Base-by-base conservation (phyloP, 2,329 filamentous ascomycete species). In the Plectosphaerella plurivora region DNA sequence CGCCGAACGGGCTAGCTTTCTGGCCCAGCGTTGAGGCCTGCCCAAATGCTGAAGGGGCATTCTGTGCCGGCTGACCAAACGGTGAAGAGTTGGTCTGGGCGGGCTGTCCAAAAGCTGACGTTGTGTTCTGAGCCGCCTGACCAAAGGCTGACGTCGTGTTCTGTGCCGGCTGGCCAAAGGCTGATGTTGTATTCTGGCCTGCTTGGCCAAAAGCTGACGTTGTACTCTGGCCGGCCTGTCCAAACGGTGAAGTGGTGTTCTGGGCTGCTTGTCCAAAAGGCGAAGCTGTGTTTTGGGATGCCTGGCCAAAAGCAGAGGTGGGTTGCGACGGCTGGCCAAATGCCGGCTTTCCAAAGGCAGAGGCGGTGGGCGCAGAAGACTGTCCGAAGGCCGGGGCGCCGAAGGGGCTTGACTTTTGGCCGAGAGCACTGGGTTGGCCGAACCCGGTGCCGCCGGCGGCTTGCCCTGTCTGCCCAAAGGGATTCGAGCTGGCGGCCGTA, bases 381-480 rank as follows among this genome's bases (percentile, higher is more conserved):
- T 73, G 68, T 5, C 72, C 71, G 52, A 78, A 77, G 0, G 70
- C 59, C 1, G 67, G 62, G 44, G 63, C 47, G 6, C 64, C 65
- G 49, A 68, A 69, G 2, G 64, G 61, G 52, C 60, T 70, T 1
- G 58, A 55, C 41, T 59, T 61, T 22, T 47, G 57, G 41, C 64
- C 62, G 1, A 67, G 51, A 7, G 63, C 60, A 39, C 58, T 50
- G 33, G 68, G 59, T 37, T 68, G 62, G n/a, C 65, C 63, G 53
- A 75, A 75, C 0, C 63, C 39, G 24, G 57, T 4, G 64, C 57
- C 7, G 10, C 46, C 46, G 9, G 64, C 60, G 16, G 66, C 58
- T 44, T 65, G 65, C 9, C 73, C 65, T 11, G 71, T 61, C 36
- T 78, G 71, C 2, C 76, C 73, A 55, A 83, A 82, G 1, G 69